A percentile compares a stretch with the other conserved stretches of the same genome.
phyloP scores from a whole-genome alignment of 257 asterid genomes.

The Anisodus tanguticus region DNA sequence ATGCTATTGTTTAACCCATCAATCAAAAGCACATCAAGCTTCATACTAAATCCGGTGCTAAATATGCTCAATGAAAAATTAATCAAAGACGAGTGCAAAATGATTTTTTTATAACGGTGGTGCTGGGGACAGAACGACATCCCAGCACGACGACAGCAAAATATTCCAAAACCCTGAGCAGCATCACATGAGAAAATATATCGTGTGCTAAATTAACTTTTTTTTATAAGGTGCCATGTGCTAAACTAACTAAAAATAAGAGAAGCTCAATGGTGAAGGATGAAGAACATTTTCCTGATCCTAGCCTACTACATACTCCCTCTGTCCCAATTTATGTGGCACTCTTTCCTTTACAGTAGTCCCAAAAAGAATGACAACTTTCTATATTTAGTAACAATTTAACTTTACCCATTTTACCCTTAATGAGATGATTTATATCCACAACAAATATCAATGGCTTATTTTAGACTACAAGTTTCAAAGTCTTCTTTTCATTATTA shows the following conservation, averaged over 20 bases:
- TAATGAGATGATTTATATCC: too few relatives aligned
- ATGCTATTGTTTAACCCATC: too few relatives aligned
- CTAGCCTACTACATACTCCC: neutral
- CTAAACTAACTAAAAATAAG: neutral
- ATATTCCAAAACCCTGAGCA: neutral
- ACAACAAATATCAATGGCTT: too few relatives aligned
- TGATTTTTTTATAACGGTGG: neutral
- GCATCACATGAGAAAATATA: neutral
- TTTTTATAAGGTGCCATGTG: too few relatives aligned
- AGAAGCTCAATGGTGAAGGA: conserved; percentile 1
- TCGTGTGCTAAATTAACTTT: neutral
- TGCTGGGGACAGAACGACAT: neutral
- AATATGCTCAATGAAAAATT: neutral
- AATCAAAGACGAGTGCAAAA: neutral
- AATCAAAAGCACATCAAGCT: too few relatives aligned
- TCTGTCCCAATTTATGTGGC: too few relatives aligned
- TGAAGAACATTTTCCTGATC: conserved; percentile 9
- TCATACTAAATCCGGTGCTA: neutral
- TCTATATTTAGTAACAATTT: too few relatives aligned
- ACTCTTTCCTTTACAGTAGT: too few relatives aligned
- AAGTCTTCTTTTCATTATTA: too few relatives aligned
- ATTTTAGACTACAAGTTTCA: too few relatives aligned
- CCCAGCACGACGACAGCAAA: neutral
- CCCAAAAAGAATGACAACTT: too few relatives aligned
- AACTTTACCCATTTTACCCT: too few relatives aligned